These are phyloP conservation scores for Rosa lucieae DNA, from an alignment of 306 rosid genomes.

Conservation along the genomic window DNA sequence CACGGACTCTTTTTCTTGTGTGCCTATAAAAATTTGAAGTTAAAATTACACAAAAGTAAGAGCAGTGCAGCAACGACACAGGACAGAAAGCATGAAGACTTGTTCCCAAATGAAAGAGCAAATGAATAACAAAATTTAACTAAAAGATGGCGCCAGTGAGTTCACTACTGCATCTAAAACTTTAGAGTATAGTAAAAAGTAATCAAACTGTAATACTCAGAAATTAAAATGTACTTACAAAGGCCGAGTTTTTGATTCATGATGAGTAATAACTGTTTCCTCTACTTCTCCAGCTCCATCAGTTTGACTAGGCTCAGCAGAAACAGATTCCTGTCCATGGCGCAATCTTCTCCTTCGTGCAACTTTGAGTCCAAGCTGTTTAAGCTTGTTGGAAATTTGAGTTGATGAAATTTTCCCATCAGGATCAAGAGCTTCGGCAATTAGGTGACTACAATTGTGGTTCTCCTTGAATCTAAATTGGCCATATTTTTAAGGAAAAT, in stretches of 20 bases:
- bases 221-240: slow-evolving; percentile 45
- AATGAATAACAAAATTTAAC: slow-evolving; percentile 3
- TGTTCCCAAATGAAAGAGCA: slow-evolving; percentile 5
- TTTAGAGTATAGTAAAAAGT: slow-evolving; percentile 2
- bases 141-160: slow-evolving; percentile 7
- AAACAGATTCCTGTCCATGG: slow-evolving; percentile 25
- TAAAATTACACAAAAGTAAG: slow-evolving; percentile 1
- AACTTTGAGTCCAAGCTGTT: slow-evolving; percentile 59
- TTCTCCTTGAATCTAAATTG: slow-evolving; percentile 67
- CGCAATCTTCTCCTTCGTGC: slow-evolving; percentile 47
- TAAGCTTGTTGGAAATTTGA: slow-evolving; percentile 69
- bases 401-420: slow-evolving; percentile 65
- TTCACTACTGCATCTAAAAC: not conserved
- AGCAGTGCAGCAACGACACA: not conserved
- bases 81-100: slow-evolving; percentile 5
- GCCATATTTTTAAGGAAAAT: slow-evolving; percentile 19
- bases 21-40: slow-evolving; percentile 41
- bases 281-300: slow-evolving; percentile 33
- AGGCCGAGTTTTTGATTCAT: slow-evolving; percentile 39
- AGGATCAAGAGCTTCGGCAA: slow-evolving; percentile 69
- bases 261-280: slow-evolving; percentile 24
- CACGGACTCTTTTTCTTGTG: slow-evolving; percentile 60
- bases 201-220: not conserved
- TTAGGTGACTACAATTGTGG: slow-evolving; percentile 55
- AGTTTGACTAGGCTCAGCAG: slow-evolving; percentile 37